Conservation (phyloP, 305 asterid species). For the Caryopteris hybrid region DNA sequence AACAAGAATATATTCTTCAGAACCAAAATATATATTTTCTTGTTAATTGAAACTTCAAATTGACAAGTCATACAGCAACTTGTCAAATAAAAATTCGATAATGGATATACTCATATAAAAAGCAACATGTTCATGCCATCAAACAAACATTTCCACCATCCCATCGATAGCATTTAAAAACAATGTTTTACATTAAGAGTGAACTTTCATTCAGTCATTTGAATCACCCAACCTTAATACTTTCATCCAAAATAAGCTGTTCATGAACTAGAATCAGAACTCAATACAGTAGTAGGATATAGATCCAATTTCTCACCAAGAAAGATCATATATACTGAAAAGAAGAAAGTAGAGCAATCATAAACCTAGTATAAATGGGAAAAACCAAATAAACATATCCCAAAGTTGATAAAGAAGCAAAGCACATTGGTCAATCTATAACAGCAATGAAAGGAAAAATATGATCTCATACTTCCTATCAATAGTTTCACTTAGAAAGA, state of each 20-base stretch:
- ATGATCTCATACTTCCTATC: constrained; percentile 9
- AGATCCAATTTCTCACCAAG: neutral
- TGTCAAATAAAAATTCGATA: neutral
- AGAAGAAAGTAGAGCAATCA: neutral
- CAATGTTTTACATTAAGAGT: neutral
- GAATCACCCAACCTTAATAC: neutral
- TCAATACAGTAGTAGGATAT: neutral
- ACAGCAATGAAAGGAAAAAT: neutral
- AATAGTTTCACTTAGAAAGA: constrained; percentile 10
- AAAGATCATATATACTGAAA: neutral
- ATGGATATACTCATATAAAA: neutral
- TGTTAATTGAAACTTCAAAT: neutral
- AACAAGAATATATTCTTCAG: neutral
- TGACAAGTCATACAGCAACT: neutral
- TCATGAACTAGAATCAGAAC: neutral
- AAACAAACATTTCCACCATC: constrained; percentile 3
- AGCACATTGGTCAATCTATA: constrained; percentile 1
- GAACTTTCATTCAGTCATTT: neutral
- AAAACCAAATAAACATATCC: neutral
- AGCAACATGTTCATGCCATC: no score
- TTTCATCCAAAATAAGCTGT: neutral
- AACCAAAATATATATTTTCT: neutral
- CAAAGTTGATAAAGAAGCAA: neutral
- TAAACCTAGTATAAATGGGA: neutral
- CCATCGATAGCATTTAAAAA: neutral